Conservation (phyloP, 345 rosid species). For the Ceriops zippeliana region DNA sequence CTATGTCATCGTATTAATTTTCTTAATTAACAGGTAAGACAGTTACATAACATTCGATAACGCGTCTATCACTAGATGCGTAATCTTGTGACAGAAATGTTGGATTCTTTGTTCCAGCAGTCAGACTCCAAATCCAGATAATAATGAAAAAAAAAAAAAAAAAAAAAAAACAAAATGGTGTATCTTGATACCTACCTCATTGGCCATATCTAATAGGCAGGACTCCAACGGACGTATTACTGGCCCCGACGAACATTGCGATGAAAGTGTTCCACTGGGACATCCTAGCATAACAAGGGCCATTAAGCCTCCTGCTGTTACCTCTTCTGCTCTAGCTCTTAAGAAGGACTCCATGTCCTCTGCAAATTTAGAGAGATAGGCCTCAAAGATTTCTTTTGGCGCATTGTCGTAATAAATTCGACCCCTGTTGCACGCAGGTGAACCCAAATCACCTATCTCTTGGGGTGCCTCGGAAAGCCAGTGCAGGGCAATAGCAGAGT, state of each 20-base stretch:
- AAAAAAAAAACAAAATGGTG: background rate
- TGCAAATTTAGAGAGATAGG: constrained; percentile 12
- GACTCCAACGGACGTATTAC: background rate
- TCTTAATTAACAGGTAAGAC: no score
- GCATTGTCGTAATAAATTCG: constrained; percentile 11
- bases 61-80: no score
- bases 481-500: constrained; percentile 11
- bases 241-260: background rate
- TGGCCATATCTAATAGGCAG: constrained; percentile 15
- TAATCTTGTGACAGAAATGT: no score
- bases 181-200: constrained; percentile 6
- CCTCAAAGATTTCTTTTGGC: constrained; percentile 12
- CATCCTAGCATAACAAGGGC: constrained; percentile 3
- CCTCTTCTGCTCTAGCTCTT: constrained; percentile 18
- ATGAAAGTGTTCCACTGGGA: constrained; percentile 4
- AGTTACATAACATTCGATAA: no score
- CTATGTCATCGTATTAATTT: no score
- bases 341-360: constrained; percentile 13
- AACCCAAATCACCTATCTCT: constrained; percentile 7
- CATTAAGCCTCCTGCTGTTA: constrained; percentile 17
- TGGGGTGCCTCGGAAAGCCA: constrained; percentile 13
- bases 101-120: no score
- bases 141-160: no score
- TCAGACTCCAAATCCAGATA: no score
- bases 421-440: constrained; percentile 5